Evolutionary conservation across 306 rosid genomes (phyloP), one percentile per base, ranked within the genome.

Genomic region (Styphnolobium japonicum): DNA sequence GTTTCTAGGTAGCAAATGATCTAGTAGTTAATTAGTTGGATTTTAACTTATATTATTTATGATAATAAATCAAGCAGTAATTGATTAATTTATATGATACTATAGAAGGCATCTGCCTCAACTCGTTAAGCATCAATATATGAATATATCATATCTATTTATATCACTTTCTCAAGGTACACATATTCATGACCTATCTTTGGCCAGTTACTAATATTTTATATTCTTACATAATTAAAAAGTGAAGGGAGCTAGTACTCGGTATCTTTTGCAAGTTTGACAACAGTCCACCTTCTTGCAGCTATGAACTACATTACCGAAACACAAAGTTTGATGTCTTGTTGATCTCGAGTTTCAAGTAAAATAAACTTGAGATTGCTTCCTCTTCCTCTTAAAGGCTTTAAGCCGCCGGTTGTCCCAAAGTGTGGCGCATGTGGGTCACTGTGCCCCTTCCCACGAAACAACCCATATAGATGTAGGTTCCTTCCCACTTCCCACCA

Each of bases 351-450:
- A 62, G 49, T 42, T 75, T 75, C 66, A 53, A 80, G 61, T 80
- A 51, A 66, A 82, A 7, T 25, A 73, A 27, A 19, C 19, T 65
- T 43, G 60, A 80, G 4, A 73, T 57, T 66, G 69, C 45, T 39
- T 63, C 81, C 77, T 61, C 25, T 43, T 61, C 58, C 78, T 51
- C 25, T 72, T 72, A 36, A 71, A 63, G 58, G 37, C 14, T 55
- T 74, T 39, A 51, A 81, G 22, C 76, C 43, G 63, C 75, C 63
- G 7, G 18, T 65, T 58, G 81, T 75, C 76, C 76, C 67, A 5
- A 75, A 75, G 81, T 67, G 81, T 64, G 58, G 40, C 61, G 81
- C 88, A 78, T 85, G 85, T 81, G 85, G 70, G 27, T 72, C 42
- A 31, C 52, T 51, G n/a, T 33, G 71, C 48, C 75, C 71, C 76